A percentile compares a stretch with the other conserved stretches of the same genome.
Conservation (phyloP, 139 green algal species). For the Coccomyxa sp. region DNA sequence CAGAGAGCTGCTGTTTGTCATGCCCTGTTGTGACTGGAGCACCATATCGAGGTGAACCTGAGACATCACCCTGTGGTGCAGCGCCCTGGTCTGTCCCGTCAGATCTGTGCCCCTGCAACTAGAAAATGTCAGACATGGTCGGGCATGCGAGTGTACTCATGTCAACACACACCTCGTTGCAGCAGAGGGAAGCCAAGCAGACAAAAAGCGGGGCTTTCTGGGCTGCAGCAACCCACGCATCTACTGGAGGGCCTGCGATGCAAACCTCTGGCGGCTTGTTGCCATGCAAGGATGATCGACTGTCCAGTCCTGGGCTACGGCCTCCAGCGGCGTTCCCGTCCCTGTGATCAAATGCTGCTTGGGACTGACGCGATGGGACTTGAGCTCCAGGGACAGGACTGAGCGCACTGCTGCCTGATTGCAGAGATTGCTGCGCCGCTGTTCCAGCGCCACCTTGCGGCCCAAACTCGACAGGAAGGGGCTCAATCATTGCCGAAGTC, state of each 20-base stretch:
- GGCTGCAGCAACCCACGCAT: background rate
- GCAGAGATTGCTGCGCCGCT: too few relatives aligned
- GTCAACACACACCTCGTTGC: too few relatives aligned
- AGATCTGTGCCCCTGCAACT: background rate
- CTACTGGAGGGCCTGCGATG: background rate
- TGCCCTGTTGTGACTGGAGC: background rate
- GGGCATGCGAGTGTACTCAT: too few relatives aligned
- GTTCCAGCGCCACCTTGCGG: too few relatives aligned
- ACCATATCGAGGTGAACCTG: background rate
- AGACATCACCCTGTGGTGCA: background rate
- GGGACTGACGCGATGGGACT: background rate
- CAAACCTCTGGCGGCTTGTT: background rate
- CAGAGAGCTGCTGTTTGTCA: too few relatives aligned
- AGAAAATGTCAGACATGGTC: too few relatives aligned
- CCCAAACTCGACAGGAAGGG: too few relatives aligned
- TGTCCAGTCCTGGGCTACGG: background rate
- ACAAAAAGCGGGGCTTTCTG: background rate
- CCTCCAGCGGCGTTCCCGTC: background rate
- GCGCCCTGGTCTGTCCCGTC: background rate
- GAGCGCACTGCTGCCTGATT: too few relatives aligned
- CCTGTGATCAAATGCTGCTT: background rate
- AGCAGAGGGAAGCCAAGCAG: background rate
- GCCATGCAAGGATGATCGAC: background rate
- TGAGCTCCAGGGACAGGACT: too few relatives aligned
- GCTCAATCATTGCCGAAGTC: too few relatives aligned